Conservation (phyloP, 345 rosid genomes). For the Citrus sinensis region DNA sequence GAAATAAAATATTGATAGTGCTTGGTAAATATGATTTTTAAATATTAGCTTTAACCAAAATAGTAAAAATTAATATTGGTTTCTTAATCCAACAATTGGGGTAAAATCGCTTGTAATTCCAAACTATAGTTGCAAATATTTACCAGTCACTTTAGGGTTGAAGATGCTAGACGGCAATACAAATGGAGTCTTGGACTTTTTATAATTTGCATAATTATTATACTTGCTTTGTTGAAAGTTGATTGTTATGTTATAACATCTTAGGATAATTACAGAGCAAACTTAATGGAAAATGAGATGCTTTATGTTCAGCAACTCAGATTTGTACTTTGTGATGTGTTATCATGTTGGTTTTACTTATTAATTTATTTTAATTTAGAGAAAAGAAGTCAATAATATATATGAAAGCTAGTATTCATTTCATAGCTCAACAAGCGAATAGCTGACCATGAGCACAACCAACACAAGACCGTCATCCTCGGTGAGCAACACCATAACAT, state of each 20-base stretch:
- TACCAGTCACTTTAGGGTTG: not conserved
- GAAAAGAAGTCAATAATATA: not conserved
- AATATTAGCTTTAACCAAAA: no score
- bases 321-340: not conserved
- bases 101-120: not conserved
- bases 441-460: constrained; percentile 25
- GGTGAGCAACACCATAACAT: constrained; percentile 46
- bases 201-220: not conserved
- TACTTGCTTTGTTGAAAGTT: no score
- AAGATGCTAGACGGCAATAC: not conserved
- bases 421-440: not conserved
- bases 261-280: not conserved
- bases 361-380: not conserved
- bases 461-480: constrained; percentile 31
- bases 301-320: not conserved
- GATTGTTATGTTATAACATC: not conserved
- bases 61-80: not conserved
- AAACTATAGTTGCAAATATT: not conserved
- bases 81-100: not conserved
- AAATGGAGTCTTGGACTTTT: not conserved
- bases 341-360: not conserved
- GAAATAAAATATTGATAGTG: not conserved
- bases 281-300: not conserved
- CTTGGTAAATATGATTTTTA: not conserved
- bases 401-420: not conserved